Base-by-base conservation (phyloP, 495 filamentous ascomycete species). In the Podospora comata region DNA sequence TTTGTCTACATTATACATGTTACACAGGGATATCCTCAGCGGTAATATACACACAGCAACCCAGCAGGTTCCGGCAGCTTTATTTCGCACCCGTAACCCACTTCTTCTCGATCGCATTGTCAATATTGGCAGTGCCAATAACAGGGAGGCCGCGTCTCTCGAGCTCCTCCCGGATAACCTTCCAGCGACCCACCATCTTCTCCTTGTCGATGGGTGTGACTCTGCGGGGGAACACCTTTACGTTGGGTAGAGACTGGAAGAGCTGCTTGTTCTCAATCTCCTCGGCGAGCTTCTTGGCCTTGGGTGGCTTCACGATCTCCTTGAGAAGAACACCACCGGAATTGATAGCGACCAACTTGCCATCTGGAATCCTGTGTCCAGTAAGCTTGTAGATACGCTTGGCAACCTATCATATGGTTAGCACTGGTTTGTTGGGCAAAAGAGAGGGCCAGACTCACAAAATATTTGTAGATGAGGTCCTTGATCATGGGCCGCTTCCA, bases 301-400 rank as follows among this genome's bases (percentile, higher is more conserved):
- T 90, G 1, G 89, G 87, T 20, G 84, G 83, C 13, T 82, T 79
- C 62, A 81, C 71, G 6, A 92, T 71, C 55, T 82, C 73, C 16
- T 79, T 73, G n/a, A 90, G 76, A 58, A 92, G 77, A n/a, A 83
- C 75, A 59, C 79, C 78, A 19, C 89, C 78, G 39, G 85, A 90
- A 53, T 74, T 75, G 61, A 87, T 77, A 65, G 75, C 73, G 32
- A 80, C 73, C 65, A 93, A 85, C 60, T 81, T 81, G 64, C 85
- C 80, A 78, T 97, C 95, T 39, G 88, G 82, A 71, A 97, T 80
- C 30, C 85, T 85, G 58, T 87, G 85, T 64, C 92, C 92, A 32
- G 88, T 93, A 64, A 97, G 81, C 75, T 92, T 89, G 74, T 89
- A 85, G 61, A 92, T 80, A 55, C 92, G 88, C 80, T 94, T 95